Conservation (phyloP, 257 asterid species). For the Solanum medicagineum region DNA sequence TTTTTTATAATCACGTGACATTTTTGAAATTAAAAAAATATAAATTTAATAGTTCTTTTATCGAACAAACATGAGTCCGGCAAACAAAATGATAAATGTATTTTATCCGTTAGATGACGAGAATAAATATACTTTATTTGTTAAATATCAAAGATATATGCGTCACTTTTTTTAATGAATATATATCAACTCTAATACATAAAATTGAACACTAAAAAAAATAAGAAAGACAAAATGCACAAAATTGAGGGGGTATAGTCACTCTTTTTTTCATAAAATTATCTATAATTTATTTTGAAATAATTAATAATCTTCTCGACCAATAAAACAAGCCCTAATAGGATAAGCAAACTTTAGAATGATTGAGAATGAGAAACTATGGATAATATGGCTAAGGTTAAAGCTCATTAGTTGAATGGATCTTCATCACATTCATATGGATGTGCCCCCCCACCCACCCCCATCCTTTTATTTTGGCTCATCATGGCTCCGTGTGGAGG, state of each 20-base stretch:
- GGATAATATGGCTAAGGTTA: not conserved
- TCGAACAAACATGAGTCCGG: not conserved
- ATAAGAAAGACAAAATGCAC: too few species aligned
- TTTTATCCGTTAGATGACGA: too few species aligned
- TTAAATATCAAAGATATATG: too few species aligned
- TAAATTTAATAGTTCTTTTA: too few species aligned
- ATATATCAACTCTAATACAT: too few species aligned
- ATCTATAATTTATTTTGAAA: not conserved
- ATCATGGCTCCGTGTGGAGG: not conserved
- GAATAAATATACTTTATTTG: too few species aligned
- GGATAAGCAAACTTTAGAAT: slow-evolving; percentile 1
- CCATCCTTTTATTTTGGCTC: not conserved
- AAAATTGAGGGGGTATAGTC: too few species aligned
- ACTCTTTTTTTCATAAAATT: not conserved
- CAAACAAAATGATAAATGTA: not conserved
- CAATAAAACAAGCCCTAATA: not conserved
- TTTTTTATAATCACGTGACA: too few species aligned
- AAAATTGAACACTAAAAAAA: too few species aligned
- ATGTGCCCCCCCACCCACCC: not conserved
- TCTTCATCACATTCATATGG: slow-evolving; percentile 15
- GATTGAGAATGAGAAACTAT: not conserved
- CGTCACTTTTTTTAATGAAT: too few species aligned
- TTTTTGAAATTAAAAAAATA: too few species aligned
- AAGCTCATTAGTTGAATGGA: slow-evolving; percentile 3
- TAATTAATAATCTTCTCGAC: not conserved